These are phyloP conservation scores for Physcomitrium patens DNA, from an alignment of 225 moss, liverwort and hornwort species.

Conservation along the genomic window DNA sequence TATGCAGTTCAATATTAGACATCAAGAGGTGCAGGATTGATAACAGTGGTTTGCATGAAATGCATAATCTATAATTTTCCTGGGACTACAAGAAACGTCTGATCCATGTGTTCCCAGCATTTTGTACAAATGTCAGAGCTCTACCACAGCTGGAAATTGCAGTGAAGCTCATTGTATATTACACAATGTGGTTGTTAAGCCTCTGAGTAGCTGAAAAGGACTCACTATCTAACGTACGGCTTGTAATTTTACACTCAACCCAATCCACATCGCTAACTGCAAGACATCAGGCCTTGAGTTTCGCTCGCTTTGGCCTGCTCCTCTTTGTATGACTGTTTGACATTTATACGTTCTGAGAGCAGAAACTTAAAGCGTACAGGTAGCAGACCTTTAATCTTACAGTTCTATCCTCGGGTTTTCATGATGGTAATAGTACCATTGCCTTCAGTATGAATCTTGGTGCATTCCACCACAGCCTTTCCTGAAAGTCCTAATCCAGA, in stretches of 20 bases:
- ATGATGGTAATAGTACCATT: slow-evolving; percentile 66
- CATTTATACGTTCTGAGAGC: slow-evolving; percentile 5
- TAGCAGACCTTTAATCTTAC: neutral
- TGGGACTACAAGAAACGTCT: too few relatives aligned
- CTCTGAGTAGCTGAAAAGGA: slow-evolving; percentile 23
- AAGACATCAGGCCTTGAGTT: slow-evolving; percentile 16
- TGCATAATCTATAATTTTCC: too few relatives aligned
- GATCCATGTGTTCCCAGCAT: neutral
- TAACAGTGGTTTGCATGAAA: too few relatives aligned
- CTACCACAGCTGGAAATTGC: slow-evolving; percentile 15
- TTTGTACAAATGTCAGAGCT: slow-evolving; percentile 17
- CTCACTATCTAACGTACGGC: slow-evolving; percentile 25
- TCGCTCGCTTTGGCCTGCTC: neutral
- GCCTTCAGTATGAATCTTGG: slow-evolving; percentile 67
- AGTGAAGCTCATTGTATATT: slow-evolving; percentile 1
- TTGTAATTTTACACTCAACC: slow-evolving; percentile 32
- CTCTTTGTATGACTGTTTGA: neutral
- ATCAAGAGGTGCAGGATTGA: too few relatives aligned
- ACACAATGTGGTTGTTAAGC: slow-evolving; percentile 19
- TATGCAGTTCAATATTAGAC: too few relatives aligned
- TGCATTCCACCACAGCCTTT: slow-evolving; percentile 59
- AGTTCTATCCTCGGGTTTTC: slow-evolving; percentile 51
- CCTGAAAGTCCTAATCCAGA: slow-evolving; percentile 46
- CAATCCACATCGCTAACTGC: slow-evolving; percentile 13
- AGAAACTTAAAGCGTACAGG: neutral